phyloP scores from a whole-genome alignment of 2,329 filamentous ascomycete genomes.

The Harringtonia aguacate region DNA sequence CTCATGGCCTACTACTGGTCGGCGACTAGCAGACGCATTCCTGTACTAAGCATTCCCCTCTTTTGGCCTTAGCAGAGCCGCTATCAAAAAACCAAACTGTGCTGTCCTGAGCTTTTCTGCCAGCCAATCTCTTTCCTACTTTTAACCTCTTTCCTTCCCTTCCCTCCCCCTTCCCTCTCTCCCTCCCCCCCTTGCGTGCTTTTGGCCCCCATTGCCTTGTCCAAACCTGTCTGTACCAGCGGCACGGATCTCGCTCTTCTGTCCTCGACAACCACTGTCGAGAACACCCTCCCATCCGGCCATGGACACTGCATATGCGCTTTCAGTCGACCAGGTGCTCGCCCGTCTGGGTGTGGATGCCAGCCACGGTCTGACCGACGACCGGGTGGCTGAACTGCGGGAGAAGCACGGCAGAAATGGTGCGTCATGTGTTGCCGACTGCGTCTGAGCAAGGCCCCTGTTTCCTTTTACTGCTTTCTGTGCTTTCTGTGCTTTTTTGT shows the following conservation, averaged over 20 bases:
- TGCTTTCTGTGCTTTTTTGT: no score
- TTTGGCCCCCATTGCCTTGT: not conserved
- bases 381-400: constrained; percentile 45
- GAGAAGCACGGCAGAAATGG: constrained; percentile 56
- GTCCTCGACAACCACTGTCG: not conserved
- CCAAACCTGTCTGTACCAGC: no score
- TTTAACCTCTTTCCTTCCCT: not conserved
- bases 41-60: no score
- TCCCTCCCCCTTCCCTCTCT: no score
- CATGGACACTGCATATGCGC: constrained; percentile 56
- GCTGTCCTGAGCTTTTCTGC: no score
- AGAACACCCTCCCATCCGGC: no score
- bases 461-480: not conserved
- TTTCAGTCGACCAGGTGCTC: constrained; percentile 47
- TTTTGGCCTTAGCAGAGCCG: no score
- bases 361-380: constrained; percentile 42
- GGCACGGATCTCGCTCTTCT: not conserved
- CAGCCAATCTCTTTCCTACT: no score
- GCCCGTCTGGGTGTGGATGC: constrained; percentile 45
- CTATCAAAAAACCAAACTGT: no score
- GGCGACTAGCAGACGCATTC: no score
- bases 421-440: constrained; percentile 30
- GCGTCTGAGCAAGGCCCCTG: no score
- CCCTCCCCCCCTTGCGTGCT: not conserved
- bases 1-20: no score